Evolutionary conservation across 768 basidiomycete species (phyloP), one percentile per base, ranked within the genome.

Genomic region (Mycena albidolilacea): DNA sequence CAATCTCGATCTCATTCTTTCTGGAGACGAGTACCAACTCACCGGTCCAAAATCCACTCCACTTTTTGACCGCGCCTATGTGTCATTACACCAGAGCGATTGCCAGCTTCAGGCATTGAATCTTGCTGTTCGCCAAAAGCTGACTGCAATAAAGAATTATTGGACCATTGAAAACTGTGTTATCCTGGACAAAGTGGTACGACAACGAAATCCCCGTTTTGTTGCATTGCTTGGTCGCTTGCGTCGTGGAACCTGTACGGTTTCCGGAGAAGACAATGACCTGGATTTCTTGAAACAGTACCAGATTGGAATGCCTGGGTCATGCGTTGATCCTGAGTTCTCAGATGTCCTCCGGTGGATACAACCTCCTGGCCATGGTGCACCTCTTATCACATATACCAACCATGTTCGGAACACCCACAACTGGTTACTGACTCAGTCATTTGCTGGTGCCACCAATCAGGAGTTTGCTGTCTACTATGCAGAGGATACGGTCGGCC

Each of bases 401-500:
- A 75, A 75, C 38, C 30, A 43, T 23, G 75, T 75, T 10, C 41
- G 75, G n/a, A 72, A 75, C 48, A 57, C 55, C 1, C 75, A 75
- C 50, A 75, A 75, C 52, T 72, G 71, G 71, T 14, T 64, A 6
- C 60, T 68, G 68, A 62, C 72, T 0, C 64, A 69, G 23, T 57
- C 75, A 8, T 76, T 76, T 39, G 68, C 75, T 2, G 14, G 21
- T 9, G 72, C 72, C 7, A 70, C 72, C 3, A 55, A 63, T 2
- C 62, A 69, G 35, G 62, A 70, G 8, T 70, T 70, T 37, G 61
- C 61, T 8, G 61, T 73, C 7, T 76, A 73, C 38, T 70, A 64
- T 62, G 15, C 72, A 1, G 30, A 30, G 30, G 30, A 30, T 30
- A 30, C 30, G 3, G 30, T 30, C 4, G 30, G 30, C 4, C 30